Conservation (phyloP, 2,329 filamentous ascomycete species). For the Aspergillus glaucus region DNA sequence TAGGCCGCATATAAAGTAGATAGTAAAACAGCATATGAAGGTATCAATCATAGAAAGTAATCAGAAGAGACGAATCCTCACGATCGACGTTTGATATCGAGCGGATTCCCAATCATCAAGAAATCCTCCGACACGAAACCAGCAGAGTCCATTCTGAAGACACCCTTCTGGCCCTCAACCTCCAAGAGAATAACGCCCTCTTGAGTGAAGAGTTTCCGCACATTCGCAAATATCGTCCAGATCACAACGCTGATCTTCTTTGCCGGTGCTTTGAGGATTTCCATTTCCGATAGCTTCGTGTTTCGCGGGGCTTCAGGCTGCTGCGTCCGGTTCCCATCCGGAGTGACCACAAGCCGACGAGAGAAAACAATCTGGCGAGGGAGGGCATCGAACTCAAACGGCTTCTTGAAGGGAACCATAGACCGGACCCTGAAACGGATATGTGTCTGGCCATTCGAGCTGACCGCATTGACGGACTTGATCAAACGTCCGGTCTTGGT, state of each 20-base stretch:
- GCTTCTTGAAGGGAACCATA: slow-evolving; percentile 33
- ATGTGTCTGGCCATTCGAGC: slow-evolving; percentile 22
- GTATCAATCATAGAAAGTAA: not conserved
- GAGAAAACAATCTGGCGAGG: slow-evolving; percentile 31
- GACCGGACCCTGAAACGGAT: slow-evolving; percentile 32
- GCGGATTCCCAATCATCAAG: slow-evolving; percentile 26
- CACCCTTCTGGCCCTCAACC: slow-evolving; percentile 28
- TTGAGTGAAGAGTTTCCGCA: slow-evolving; percentile 34
- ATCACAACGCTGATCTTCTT: slow-evolving; percentile 23
- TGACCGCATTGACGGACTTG: slow-evolving; percentile 50
- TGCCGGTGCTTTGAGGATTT: slow-evolving; percentile 29
- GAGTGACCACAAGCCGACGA: slow-evolving; percentile 25
- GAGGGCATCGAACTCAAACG: slow-evolving; percentile 25
- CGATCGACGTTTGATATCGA: slow-evolving; percentile 1
- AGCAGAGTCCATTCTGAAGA: slow-evolving; percentile 33
- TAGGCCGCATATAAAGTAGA: not conserved
- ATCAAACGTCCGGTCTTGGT: slow-evolving; percentile 55
- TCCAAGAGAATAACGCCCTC: slow-evolving; percentile 36
- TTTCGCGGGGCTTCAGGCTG: slow-evolving; percentile 10
- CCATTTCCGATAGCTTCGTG: slow-evolving; percentile 9
- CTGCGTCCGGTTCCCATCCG: slow-evolving; percentile 17
- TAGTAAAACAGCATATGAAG: not conserved
- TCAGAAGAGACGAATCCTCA: not conserved
- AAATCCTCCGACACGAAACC: slow-evolving; percentile 32
- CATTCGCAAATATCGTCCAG: slow-evolving; percentile 28